Evolutionary conservation across 73 alveolate species (phyloP).

Genomic region (Paramecium pentaurelia): DNA sequence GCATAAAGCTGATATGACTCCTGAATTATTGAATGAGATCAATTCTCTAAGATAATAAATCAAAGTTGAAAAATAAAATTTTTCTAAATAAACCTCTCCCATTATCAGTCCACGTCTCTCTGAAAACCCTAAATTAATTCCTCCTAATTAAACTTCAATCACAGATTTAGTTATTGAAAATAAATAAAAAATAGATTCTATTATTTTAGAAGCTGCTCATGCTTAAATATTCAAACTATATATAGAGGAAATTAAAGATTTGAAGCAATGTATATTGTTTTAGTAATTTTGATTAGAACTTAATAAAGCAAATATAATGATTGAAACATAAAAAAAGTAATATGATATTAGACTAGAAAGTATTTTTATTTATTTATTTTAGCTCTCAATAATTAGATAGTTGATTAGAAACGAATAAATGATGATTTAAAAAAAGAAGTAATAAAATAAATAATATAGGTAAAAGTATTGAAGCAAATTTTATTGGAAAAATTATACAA

Average conservation of each 20-base stretch:
- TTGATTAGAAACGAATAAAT: neutral
- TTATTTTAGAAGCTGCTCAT: neutral
- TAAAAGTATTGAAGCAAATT: neutral
- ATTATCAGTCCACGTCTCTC: neutral
- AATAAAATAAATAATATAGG: neutral
- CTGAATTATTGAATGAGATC: neutral
- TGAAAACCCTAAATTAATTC: neutral
- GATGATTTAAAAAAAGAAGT: neutral
- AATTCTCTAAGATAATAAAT: neutral
- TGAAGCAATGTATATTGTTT: neutral
- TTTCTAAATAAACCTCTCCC: neutral
- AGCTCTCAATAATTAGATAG: neutral
- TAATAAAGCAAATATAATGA: neutral
- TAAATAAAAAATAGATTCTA: neutral
- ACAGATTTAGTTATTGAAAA: neutral
- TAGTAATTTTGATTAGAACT: neutral
- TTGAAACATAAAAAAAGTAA: neutral
- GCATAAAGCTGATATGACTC: neutral
- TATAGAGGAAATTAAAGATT: neutral
- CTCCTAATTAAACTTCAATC: neutral
- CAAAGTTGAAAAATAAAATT: neutral
- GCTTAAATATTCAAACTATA: neutral
- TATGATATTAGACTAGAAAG: neutral
- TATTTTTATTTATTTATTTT: neutral
- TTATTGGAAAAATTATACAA: neutral